Base-by-base conservation (phyloP, 2,329 filamentous ascomycete genomes). In the Alternaria dauci region DNA sequence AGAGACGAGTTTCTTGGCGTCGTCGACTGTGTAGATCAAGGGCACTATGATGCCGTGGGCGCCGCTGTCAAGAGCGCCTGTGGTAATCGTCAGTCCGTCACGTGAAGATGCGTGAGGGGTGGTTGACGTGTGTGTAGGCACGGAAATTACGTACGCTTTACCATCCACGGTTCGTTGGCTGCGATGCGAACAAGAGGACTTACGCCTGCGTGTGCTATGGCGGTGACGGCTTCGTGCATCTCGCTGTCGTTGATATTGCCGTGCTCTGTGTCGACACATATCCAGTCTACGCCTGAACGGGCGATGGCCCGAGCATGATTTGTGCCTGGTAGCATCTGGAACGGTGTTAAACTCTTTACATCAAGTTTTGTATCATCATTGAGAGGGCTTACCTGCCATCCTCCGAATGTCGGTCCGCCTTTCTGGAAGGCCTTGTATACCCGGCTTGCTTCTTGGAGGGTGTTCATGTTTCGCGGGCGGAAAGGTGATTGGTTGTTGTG, bases 151-250 rank as follows among this genome's bases (percentile, higher is more conserved):
- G 59, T 72, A 81, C 86, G 79, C 71, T 88, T 88, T 59, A 88
- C 85, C 85, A 87, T 87, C 86, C 85, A 88, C 48, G 83, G 80
- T 75, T 88, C 85, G 57, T 86, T 86, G 26, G 84, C 84, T 14
- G 84, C 81, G 42, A 88, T 83, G 52, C 80, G 76, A 20, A 83
- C 81, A 12, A 83, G 64, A 5, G 81, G 81, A 38, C 76, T 80
- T 25, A 82, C 78, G 12, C 79, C 79, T 53, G 79, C 79, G 25
- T 78, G 76, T 36, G 79, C 80, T 43, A 82, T 80, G n/a, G 81
- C 80, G 12, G 81, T 83, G 11, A 87, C 83, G 50, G 83, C 81
- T 71, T 86, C 83, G 65, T 86, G 84, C 85, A 87, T 87, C 62
- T 81, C 77, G 48, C 76, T 78, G 65, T 85, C 83, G 61, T 82